Evolutionary conservation across 2,329 filamentous ascomycete species (phyloP), one percentile per base, ranked within the genome.

Genomic region (Metarhizium humberi): DNA sequence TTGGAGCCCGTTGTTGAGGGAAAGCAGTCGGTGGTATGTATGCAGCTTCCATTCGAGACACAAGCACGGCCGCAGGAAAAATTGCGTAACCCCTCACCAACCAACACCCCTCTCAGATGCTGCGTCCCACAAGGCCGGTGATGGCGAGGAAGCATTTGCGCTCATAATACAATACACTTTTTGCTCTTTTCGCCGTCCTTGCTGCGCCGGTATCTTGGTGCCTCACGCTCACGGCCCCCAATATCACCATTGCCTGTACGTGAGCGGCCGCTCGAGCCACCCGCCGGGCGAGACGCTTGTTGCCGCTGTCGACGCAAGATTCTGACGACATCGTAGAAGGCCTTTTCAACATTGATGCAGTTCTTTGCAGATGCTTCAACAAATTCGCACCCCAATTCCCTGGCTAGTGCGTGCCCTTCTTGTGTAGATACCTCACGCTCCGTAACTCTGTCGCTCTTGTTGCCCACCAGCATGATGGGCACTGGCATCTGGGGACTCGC

Each of bases 341-440:
- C 92, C 78, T 95, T 97, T 72, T 96, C 94, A 54, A 96, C 92
- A 66, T 97, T 96, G 77, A 96, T 91, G 75, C 92, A 96, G 70
- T 96, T 96, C 77, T 96, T 96, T 40, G 92, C 92, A 6, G 92
- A 96, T 2, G 92, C 92, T 72, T 97, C 92, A 63, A 96, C 91
- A 65, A 97, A 97, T 64, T 96, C 92, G 74, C 94, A 97, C 59
- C 90, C 90, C 43, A 99, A 78, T 66, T 96, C 90, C 65, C 92
- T 88, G 55, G 94, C 92, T 43, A 97, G 76, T 53, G 92, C 91
- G 62, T 90, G 88, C 16, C 94, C 94, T 74, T 99, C 94, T 71
- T 97, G 94, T 52, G 92, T 95, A 2, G 92, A 96, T 3, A 97
- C 94, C 67, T 96, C 92, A 61, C 94, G 85, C 74, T 97, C 94